These are phyloP conservation scores for Fusarium sp. DNA, from an alignment of 2,329 filamentous ascomycete species.

Conservation along the genomic window DNA sequence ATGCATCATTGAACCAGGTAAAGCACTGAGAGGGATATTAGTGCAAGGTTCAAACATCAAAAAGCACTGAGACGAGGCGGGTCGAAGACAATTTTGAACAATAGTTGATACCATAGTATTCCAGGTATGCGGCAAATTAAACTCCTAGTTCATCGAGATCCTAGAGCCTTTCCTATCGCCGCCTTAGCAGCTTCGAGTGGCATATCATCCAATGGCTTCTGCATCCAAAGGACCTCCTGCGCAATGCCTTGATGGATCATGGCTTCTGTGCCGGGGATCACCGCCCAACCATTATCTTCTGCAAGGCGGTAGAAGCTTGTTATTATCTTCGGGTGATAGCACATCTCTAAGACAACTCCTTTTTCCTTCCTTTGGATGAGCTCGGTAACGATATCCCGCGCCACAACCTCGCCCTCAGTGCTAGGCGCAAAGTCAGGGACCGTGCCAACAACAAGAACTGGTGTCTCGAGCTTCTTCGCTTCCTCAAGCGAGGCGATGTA, in stretches of 20 bases:
- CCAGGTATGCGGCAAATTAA: too few relatives aligned
- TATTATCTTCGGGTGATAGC: not conserved
- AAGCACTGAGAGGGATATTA: too few relatives aligned
- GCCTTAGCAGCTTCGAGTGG: slow-evolving; percentile 3
- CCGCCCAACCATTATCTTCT: not conserved
- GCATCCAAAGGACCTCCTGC: slow-evolving; percentile 3
- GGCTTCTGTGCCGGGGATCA: not conserved
- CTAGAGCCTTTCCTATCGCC: not conserved
- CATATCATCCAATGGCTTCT: not conserved
- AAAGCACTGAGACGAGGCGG: too few relatives aligned
- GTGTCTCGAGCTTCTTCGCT: not conserved
- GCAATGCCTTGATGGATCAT: slow-evolving; percentile 2
- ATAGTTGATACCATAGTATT: not conserved
- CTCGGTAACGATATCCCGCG: not conserved
- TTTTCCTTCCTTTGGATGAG: not conserved
- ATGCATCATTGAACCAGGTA: not conserved
- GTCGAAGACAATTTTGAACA: too few relatives aligned
- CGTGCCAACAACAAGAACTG: not conserved
- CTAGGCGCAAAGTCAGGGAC: not conserved
- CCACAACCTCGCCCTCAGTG: not conserved
- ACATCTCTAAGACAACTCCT: slow-evolving; percentile 3
- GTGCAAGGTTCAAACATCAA: too few relatives aligned
- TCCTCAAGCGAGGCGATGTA: not conserved
- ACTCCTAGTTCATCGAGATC: not conserved
- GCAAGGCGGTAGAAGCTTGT: slow-evolving; percentile 3